Percentiles rank a stretch among this genome's conserved stretches.
Conservation (phyloP, 225 moss, liverwort and hornwort genomes). For the Anthoceros angustus region DNA sequence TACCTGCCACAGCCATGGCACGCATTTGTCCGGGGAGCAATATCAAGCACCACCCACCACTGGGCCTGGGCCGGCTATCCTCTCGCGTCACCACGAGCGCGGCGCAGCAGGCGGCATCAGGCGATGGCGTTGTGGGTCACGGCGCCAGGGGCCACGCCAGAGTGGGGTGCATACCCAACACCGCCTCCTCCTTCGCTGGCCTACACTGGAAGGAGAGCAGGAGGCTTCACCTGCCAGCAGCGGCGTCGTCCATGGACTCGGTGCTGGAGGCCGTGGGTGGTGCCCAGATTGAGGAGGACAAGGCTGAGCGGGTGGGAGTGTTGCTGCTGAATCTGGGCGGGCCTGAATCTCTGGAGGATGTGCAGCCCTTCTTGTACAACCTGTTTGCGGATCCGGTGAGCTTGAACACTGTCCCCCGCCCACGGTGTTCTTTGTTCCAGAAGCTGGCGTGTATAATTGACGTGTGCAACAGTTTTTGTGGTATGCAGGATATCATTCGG, state of each 20-base stretch:
- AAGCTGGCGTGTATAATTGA: background rate
- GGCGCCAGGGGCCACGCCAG: too few relatives aligned
- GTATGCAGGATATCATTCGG: slow-evolving; percentile 71
- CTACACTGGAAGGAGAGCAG: background rate
- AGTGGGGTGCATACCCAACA: too few relatives aligned
- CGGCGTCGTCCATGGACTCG: background rate
- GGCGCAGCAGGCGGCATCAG: background rate
- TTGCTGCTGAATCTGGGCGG: slow-evolving; percentile 81
- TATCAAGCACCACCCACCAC: slow-evolving; percentile 3
- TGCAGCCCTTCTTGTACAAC: slow-evolving; percentile 84
- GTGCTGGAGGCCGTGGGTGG: slow-evolving; percentile 11
- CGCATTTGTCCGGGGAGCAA: slow-evolving; percentile 3
- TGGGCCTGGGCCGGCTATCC: background rate
- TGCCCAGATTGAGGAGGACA: slow-evolving; percentile 26
- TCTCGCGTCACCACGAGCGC: background rate
- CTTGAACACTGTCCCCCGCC: background rate
- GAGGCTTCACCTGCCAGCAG: background rate
- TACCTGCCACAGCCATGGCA: background rate
- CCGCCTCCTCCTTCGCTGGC: background rate
- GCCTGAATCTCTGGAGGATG: slow-evolving; percentile 84
- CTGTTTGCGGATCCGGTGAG: slow-evolving; percentile 88
- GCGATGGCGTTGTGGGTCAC: background rate
- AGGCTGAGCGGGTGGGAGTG: slow-evolving; percentile 77
- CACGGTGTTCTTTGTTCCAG: background rate
- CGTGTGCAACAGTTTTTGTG: background rate